Conservation (phyloP, 805 yeast genomes). For the Brettanomyces anomalus region DNA sequence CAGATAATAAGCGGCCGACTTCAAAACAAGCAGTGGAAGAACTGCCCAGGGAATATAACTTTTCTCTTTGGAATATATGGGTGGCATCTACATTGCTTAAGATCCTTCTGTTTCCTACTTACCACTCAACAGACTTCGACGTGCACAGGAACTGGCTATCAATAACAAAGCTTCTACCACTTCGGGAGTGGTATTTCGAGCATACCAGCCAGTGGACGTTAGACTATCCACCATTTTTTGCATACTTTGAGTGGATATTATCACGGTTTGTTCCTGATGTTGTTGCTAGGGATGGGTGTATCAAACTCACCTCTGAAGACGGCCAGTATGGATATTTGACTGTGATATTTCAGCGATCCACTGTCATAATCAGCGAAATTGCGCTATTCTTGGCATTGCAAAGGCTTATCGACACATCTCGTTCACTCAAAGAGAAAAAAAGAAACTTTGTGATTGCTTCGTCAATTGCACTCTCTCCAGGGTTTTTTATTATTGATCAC, state of each 20-base stretch:
- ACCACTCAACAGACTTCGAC: conserved; percentile 93
- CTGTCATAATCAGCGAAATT: conserved; percentile 73
- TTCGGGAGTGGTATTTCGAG: conserved; percentile 77
- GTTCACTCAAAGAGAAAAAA: conserved; percentile 26
- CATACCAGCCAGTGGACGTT: conserved; percentile 81
- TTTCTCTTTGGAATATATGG: conserved; percentile 58
- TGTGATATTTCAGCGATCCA: conserved; percentile 65
- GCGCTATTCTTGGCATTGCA: conserved; percentile 64
- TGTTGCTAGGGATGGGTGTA: conserved; percentile 68
- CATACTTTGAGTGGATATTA: conserved; percentile 83
- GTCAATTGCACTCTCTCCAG: conserved; percentile 81
- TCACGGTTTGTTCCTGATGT: conserved; percentile 58
- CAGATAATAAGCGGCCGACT: too few relatives aligned
- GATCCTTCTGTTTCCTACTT: conserved; percentile 62
- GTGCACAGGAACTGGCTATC: conserved; percentile 98
- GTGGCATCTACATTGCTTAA: conserved; percentile 54
- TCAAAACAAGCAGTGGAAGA: too few relatives aligned
- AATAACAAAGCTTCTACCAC: conserved; percentile 67
- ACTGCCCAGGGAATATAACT: conserved; percentile 19
- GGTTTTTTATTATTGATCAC: conserved; percentile 83
- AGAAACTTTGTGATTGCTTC: conserved; percentile 69
- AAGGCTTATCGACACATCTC: conserved; percentile 50
- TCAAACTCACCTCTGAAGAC: conserved; percentile 48
- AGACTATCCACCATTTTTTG: conserved; percentile 97
- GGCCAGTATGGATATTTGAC: conserved; percentile 77